These are phyloP conservation scores for Phytophthora megakarya DNA, from an alignment of 352 stramenopile genomes.

Conservation along the genomic window DNA sequence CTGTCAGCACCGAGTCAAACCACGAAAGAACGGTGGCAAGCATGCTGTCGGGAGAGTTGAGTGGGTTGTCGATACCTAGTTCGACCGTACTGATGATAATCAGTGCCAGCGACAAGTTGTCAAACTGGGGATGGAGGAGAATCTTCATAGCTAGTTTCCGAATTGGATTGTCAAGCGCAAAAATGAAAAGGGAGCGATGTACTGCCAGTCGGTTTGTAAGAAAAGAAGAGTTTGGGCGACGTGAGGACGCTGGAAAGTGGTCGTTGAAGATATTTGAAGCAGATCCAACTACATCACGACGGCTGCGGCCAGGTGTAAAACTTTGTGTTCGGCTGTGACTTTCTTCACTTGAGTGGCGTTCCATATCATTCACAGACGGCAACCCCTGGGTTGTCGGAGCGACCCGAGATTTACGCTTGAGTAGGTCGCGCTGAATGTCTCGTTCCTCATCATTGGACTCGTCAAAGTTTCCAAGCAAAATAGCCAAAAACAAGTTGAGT, in stretches of 20 bases:
- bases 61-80: conserved; percentile 81
- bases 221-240: conserved; percentile 13
- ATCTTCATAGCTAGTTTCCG: conserved; percentile 51
- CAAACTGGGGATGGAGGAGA: conserved; percentile 71
- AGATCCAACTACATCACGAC: conserved; percentile 21
- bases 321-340: conserved; percentile 21
- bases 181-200: conserved; percentile 48
- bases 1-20: conserved; percentile 71
- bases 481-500: conserved; percentile 93
- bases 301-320: conserved; percentile 23
- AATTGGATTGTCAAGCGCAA: conserved; percentile 54
- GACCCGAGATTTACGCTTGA: conserved; percentile 41
- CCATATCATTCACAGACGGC: conserved; percentile 20
- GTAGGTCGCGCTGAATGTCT: conserved; percentile 41
- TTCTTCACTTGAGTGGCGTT: conserved; percentile 20
- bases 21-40: conserved; percentile 59
- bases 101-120: conserved; percentile 74
- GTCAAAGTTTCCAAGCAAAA: conserved; percentile 91
- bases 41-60: conserved; percentile 46
- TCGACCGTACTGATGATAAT: conserved; percentile 74
- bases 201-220: conserved; percentile 21
- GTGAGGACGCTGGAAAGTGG: not conserved
- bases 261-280: conserved; percentile 46
- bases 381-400: conserved; percentile 20
- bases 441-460: conserved; percentile 63